A percentile compares a stretch with the other conserved stretches of the same genome.
phyloP scores from a whole-genome alignment of 2,329 filamentous ascomycete genomes.

The Dryadomyces quercivorus region DNA sequence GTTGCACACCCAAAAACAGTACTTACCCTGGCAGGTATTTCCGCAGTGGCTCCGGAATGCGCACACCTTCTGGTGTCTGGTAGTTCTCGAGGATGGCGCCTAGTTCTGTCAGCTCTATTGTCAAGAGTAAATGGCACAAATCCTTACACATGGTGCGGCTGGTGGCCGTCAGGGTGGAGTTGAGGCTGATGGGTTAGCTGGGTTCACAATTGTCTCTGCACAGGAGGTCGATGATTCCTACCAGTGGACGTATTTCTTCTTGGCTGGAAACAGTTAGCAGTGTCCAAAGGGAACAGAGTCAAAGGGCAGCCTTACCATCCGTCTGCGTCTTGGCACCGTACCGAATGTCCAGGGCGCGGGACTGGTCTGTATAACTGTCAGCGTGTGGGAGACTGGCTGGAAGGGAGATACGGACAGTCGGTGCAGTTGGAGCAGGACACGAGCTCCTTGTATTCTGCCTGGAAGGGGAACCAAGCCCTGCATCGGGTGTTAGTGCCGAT shows the following conservation, averaged over 20 bases:
- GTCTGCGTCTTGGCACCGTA: constrained; percentile 80
- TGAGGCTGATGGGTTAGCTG: constrained; percentile 34
- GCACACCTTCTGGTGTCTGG: constrained; percentile 76
- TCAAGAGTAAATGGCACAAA: neutral
- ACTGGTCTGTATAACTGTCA: constrained; percentile 48
- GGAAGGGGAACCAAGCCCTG: constrained; percentile 75
- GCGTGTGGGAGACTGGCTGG: too few species aligned
- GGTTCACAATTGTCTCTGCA: too few species aligned
- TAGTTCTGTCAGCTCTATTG: neutral
- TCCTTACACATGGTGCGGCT: constrained; percentile 35
- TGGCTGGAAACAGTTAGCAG: constrained; percentile 17
- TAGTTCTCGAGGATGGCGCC: constrained; percentile 76
- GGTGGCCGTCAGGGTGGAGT: constrained; percentile 36
- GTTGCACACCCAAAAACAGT: too few species aligned
- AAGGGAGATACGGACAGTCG: constrained; percentile 39
- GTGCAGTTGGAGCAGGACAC: constrained; percentile 98
- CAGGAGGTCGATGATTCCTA: constrained; percentile 1
- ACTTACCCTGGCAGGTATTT: constrained; percentile 70
- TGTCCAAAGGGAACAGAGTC: neutral
- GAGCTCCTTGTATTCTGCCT: constrained; percentile 96
- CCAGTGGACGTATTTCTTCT: constrained; percentile 91
- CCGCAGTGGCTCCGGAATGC: constrained; percentile 69
- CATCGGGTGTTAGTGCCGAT: constrained; percentile 20
- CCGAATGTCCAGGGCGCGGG: constrained; percentile 82
- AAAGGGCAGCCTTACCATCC: constrained; percentile 32